phyloP scores from a whole-genome alignment of 345 rosid genomes.

The Gossypium sturtianum region DNA sequence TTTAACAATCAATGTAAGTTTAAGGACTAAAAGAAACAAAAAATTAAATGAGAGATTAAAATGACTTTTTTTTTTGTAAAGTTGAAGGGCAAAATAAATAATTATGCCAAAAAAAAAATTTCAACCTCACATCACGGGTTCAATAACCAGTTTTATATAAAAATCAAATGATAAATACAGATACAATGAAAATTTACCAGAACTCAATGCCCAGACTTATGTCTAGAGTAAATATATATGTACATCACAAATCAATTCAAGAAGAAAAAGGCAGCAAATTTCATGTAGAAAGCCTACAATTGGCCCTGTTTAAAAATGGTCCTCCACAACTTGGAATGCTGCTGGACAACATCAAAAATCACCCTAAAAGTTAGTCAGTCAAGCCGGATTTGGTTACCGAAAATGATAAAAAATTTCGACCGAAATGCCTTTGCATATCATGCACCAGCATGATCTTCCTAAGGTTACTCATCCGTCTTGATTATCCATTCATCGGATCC shows the following conservation, averaged over 20 bases:
- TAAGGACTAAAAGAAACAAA: too few relatives aligned
- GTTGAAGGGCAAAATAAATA: too few relatives aligned
- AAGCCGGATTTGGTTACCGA: constrained; percentile 31
- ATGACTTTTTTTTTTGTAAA: too few relatives aligned
- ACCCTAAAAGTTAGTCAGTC: constrained; percentile 36
- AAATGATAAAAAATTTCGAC: constrained; percentile 42
- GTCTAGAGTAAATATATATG: constrained; percentile 38
- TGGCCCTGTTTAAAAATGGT: constrained; percentile 30
- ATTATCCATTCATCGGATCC: constrained; percentile 16
- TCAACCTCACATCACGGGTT: too few relatives aligned
- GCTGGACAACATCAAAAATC: constrained; percentile 21
- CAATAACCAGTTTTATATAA: not conserved
- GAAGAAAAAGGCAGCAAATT: constrained; percentile 19
- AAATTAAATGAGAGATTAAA: too few relatives aligned
- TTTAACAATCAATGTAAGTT: too few relatives aligned
- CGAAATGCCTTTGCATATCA: constrained; percentile 35
- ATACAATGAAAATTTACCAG: constrained; percentile 12
- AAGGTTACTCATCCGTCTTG: not conserved
- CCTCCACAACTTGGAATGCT: constrained; percentile 14
- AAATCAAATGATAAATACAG: not conserved
- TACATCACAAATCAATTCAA: constrained; percentile 25
- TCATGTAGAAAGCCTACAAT: constrained; percentile 41
- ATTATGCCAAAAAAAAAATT: too few relatives aligned
- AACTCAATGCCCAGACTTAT: constrained; percentile 27
- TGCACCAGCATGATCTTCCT: constrained; percentile 22